Conservation (phyloP, 2,329 filamentous ascomycete genomes). For the Penicillium paneum region DNA sequence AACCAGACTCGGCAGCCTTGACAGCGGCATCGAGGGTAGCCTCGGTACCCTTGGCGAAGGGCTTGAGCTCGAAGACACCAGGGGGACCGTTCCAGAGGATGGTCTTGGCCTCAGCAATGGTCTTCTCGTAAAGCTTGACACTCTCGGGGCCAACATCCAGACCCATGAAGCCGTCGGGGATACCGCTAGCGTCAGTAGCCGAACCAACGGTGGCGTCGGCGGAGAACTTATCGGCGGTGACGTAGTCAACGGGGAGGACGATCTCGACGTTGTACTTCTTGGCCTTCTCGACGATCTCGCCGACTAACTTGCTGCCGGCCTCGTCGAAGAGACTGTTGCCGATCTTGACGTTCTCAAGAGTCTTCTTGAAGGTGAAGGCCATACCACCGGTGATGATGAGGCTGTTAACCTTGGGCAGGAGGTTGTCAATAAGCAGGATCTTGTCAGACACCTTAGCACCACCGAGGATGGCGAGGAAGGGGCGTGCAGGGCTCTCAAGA, state of each 20-base stretch:
- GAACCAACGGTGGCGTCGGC: conserved; percentile 76
- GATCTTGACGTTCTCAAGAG: conserved; percentile 84
- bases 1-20: conserved; percentile 72
- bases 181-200: conserved; percentile 82
- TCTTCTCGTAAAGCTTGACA: conserved; percentile 79
- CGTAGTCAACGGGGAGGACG: conserved; percentile 89
- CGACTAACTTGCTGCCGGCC: conserved; percentile 87
- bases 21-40: conserved; percentile 86
- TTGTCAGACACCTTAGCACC: conserved; percentile 99
- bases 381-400: conserved; percentile 96
- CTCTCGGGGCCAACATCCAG: conserved; percentile 91
- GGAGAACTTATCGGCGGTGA: conserved; percentile 93
- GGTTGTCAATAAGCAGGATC: conserved; percentile 99
- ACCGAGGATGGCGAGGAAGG: conserved; percentile 97
- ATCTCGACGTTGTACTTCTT: conserved; percentile 95
- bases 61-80: conserved; percentile 95
- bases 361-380: conserved; percentile 99
- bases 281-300: conserved; percentile 85
- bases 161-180: conserved; percentile 97
- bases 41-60: conserved; percentile 91
- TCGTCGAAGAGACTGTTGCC: conserved; percentile 91
- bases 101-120: conserved; percentile 85
- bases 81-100: conserved; percentile 99
- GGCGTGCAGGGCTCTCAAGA: conserved; percentile 85
- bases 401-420: conserved; percentile 95